These are phyloP conservation scores for Lathyrus tuberosus DNA, from an alignment of 306 rosid species.

Conservation along the genomic window DNA sequence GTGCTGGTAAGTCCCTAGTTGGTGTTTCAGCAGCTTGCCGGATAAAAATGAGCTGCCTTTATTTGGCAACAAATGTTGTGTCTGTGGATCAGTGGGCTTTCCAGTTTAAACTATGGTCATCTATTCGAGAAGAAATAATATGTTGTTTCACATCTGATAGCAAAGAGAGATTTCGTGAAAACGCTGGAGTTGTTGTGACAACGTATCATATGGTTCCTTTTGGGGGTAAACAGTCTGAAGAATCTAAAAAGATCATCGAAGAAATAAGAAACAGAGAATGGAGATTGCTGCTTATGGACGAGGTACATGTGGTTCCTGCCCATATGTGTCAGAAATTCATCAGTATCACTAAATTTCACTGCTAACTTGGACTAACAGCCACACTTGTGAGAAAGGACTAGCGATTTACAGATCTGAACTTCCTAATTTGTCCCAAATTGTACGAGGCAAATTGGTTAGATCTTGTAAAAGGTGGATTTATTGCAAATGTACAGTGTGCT, in stretches of 20 bases:
- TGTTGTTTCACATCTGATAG: conserved; percentile 98
- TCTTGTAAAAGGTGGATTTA: conserved; percentile 93
- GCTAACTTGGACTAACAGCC: conserved; percentile 99
- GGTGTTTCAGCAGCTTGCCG: conserved; percentile 98
- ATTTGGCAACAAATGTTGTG: conserved; percentile 97
- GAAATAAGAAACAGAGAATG: conserved; percentile 97
- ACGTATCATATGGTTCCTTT: conserved; percentile 97
- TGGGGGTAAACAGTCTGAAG: conserved; percentile 94
- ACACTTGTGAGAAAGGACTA: conserved; percentile 98
- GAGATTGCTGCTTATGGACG: conserved; percentile 97
- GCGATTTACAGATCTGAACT: conserved; percentile 88
- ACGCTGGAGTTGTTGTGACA: conserved; percentile 95
- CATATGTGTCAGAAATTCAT: conserved; percentile 97
- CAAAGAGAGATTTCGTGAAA: conserved; percentile 94
- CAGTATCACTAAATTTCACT: conserved; percentile 89
- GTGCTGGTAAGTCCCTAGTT: conserved; percentile 97
- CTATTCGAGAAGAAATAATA: conserved; percentile 87
- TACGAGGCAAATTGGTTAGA: conserved; percentile 98
- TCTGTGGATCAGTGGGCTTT: conserved; percentile 99
- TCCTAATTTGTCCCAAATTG: conserved; percentile 91
- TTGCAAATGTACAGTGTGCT: conserved; percentile 99
- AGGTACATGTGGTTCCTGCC: conserved; percentile 96
- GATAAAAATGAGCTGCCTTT: conserved; percentile 89
- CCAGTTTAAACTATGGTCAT: conserved; percentile 95
- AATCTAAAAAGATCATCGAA: conserved; percentile 92